These are phyloP conservation scores for Globisporangium viniferum DNA, from an alignment of 352 stramenopile species.

Conservation along the genomic window DNA sequence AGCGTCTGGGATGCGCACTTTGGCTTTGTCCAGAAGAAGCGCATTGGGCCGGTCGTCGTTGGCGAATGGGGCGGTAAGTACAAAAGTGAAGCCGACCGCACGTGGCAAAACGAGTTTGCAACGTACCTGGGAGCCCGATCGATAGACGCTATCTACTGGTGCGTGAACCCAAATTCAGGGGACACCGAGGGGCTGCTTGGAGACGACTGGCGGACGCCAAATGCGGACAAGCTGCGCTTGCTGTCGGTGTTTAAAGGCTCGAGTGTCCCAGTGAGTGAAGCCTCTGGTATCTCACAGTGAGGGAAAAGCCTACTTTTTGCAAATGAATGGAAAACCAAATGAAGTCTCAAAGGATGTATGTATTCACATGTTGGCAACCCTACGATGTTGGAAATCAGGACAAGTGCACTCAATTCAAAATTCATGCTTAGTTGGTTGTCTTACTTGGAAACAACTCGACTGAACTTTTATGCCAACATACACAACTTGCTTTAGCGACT, in stretches of 20 bases:
- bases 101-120: constrained; percentile 47
- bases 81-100: constrained; percentile 28
- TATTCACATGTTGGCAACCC: no score
- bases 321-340: background rate
- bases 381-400: no score
- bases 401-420: no score
- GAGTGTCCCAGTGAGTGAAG: constrained; percentile 17
- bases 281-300: no score
- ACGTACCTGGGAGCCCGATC: constrained; percentile 28
- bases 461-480: no score
- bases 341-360: no score
- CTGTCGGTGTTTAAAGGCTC: constrained; percentile 41
- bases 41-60: constrained; percentile 38
- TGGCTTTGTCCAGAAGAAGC: constrained; percentile 34
- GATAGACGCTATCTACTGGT: constrained; percentile 59
- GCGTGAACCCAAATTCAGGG: constrained; percentile 57
- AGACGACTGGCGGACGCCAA: constrained; percentile 53
- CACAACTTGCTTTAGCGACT: background rate
- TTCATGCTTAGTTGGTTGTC: no score
- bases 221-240: constrained; percentile 40
- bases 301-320: no score
- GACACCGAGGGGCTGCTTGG: constrained; percentile 60
- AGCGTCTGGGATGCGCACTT: constrained; percentile 58
- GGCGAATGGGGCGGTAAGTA: constrained; percentile 63
- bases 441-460: no score